Evolutionary conservation across 2,329 filamentous ascomycete species (phyloP).

Genomic region (Ophiostoma sp.): DNA sequence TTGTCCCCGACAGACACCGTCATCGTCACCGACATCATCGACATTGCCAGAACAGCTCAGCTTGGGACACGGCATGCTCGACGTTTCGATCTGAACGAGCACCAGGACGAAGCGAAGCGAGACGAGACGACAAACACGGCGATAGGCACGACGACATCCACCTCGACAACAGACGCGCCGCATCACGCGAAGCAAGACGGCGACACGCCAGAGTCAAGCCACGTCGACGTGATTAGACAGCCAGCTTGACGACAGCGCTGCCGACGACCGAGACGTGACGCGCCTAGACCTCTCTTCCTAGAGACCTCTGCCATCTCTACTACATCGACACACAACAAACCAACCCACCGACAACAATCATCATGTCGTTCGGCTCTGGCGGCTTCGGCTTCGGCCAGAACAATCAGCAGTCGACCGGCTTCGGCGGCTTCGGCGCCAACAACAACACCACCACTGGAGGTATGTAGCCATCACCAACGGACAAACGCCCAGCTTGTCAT

Average conservation of each 20-base stretch:
- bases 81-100: no score
- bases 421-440: slow-evolving; percentile 53
- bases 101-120: no score
- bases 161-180: no score
- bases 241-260: background rate
- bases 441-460: slow-evolving; percentile 38
- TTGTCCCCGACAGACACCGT: background rate
- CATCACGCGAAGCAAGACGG: no score
- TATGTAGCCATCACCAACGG: slow-evolving; percentile 39
- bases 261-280: background rate
- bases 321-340: background rate
- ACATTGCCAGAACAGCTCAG: no score
- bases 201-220: no score
- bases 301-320: background rate
- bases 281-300: background rate
- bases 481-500: background rate
- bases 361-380: slow-evolving; percentile 49
- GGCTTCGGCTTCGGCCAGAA: slow-evolving; percentile 58
- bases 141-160: no score
- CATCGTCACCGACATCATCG: background rate
- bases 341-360: background rate
- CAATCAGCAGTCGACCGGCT: slow-evolving; percentile 37
- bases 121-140: no score
- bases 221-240: no score
- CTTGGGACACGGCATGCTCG: no score